phyloP scores from a whole-genome alignment of 208 protist genomes.

The Leishmania turanica region DNA sequence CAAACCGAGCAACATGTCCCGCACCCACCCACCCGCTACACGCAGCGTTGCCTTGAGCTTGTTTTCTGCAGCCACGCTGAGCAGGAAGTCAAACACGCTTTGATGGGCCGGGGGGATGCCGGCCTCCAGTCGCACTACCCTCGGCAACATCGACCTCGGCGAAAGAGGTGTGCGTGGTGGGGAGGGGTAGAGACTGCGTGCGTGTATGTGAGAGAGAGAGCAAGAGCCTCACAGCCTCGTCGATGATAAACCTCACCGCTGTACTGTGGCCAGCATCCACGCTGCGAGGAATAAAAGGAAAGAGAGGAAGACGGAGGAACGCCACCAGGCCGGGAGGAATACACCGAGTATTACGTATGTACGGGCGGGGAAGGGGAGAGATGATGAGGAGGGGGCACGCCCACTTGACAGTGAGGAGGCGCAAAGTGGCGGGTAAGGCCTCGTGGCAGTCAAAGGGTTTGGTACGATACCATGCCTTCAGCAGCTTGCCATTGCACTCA shows the following conservation, averaged over 20 bases:
- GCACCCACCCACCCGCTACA: constrained; percentile 98
- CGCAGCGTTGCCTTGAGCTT: constrained; percentile 75
- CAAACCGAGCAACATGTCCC: constrained; percentile 94
- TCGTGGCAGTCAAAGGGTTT: background rate
- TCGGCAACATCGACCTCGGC: constrained; percentile 30
- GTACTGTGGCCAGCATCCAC: background rate
- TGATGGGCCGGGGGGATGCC: constrained; percentile 64
- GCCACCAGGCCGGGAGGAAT: background rate
- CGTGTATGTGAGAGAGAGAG: background rate
- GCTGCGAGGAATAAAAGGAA: background rate
- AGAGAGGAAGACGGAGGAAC: background rate
- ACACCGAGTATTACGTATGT: background rate
- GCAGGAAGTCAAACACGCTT: constrained; percentile 85
- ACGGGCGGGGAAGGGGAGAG: background rate
- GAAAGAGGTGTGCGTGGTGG: background rate
- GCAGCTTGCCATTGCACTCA: background rate
- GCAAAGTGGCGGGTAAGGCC: background rate
- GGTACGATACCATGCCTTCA: background rate
- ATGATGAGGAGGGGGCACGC: background rate
- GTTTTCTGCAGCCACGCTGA: constrained; percentile 65
- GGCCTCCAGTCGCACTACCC: constrained; percentile 36
- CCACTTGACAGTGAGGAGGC: background rate
- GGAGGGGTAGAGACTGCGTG: background rate
- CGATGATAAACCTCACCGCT: background rate
- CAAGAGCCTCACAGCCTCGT: background rate